These are phyloP conservation scores for Oehlia diaphana DNA, from an alignment of 192 early-diverging fungal genomes.

Conservation along the genomic window DNA sequence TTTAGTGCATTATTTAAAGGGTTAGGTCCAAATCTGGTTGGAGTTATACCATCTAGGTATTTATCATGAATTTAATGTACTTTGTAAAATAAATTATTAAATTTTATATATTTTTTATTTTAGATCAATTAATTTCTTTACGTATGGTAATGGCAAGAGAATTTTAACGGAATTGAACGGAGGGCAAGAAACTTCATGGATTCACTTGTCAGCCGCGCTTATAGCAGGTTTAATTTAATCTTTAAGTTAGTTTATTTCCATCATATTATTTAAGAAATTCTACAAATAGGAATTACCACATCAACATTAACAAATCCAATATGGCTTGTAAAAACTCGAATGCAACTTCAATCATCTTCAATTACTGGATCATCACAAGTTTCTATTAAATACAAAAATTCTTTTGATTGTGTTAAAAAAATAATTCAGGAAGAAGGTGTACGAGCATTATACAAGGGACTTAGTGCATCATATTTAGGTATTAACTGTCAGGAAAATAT, in stretches of 20 bases:
- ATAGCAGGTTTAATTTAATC: constrained; percentile 53
- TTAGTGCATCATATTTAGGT: constrained; percentile 87
- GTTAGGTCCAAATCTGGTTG: constrained; percentile 89
- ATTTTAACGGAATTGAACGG: constrained; percentile 72
- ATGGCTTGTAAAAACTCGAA: constrained; percentile 95
- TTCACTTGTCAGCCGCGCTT: constrained; percentile 80
- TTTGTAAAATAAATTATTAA: not conserved
- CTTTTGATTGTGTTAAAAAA: constrained; percentile 67
- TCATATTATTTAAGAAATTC: not conserved
- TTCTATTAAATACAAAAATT: constrained; percentile 66
- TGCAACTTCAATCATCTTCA: constrained; percentile 76
- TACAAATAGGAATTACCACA: constrained; percentile 60
- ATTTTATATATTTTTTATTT: not conserved
- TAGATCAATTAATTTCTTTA: constrained; percentile 91
- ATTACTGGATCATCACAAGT: not conserved
- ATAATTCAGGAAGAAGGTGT: constrained; percentile 83
- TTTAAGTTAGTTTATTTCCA: not conserved
- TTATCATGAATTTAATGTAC: not conserved
- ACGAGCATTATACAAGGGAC: constrained; percentile 82
- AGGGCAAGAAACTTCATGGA: constrained; percentile 72
- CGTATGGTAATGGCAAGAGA: constrained; percentile 89
- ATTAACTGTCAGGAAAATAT: not conserved
- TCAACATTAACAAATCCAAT: constrained; percentile 92
- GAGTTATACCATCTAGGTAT: constrained; percentile 90
- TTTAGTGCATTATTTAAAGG: constrained; percentile 88